Percentiles rank a stretch among this genome's conserved stretches.
phyloP scores from a whole-genome alignment of 495 filamentous ascomycete genomes.

The Penicillium angulare region DNA sequence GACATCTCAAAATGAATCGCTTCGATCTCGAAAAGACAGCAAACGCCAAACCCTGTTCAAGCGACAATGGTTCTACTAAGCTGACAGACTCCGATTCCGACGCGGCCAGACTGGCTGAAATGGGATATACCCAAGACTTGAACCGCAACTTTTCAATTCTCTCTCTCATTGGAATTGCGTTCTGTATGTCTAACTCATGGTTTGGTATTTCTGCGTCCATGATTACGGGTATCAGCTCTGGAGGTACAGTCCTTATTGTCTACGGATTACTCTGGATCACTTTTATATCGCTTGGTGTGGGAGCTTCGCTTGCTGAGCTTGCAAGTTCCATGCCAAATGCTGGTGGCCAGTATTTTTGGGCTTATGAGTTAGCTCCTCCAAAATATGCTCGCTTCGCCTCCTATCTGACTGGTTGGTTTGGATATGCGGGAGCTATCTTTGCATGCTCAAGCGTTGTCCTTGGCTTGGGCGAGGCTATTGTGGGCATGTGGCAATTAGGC shows the following conservation, averaged over 20 bases:
- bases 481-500: too few relatives aligned
- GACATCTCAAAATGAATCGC: too few relatives aligned
- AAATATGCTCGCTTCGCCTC: conserved; percentile 22
- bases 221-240: conserved; percentile 58
- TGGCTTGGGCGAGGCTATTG: too few relatives aligned
- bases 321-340: conserved; percentile 59
- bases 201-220: conserved; percentile 59
- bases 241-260: conserved; percentile 58
- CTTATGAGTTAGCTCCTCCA: conserved; percentile 54
- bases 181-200: conserved; percentile 41
- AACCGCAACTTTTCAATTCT: background rate
- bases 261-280: conserved; percentile 54
- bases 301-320: conserved; percentile 54
- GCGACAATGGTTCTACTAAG: too few relatives aligned
- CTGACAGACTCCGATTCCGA: too few relatives aligned
- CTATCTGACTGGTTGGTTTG: background rate
- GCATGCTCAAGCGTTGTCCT: background rate
- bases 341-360: conserved; percentile 66
- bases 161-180: background rate
- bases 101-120: background rate
- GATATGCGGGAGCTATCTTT: background rate
- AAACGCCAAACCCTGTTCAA: too few relatives aligned
- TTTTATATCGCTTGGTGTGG: conserved; percentile 41
- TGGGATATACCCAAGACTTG: background rate
- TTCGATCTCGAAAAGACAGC: too few relatives aligned